These are phyloP conservation scores for Brassica rapa DNA, from an alignment of 345 rosid genomes.

Conservation along the genomic window DNA sequence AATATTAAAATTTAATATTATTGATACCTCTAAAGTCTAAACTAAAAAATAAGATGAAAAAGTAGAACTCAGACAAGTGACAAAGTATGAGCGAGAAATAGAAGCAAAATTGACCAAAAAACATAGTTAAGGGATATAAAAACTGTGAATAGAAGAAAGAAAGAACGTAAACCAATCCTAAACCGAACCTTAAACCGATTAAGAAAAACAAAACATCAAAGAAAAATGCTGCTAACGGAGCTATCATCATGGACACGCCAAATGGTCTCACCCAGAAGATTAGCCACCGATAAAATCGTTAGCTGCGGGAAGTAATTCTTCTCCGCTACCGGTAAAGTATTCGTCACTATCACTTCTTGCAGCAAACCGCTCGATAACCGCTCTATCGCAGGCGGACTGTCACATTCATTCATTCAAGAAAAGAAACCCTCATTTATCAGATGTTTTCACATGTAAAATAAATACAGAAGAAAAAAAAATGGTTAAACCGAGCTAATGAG, in stretches of 20 bases:
- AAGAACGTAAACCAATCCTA: conserved; percentile 11
- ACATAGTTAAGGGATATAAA: conserved; percentile 12
- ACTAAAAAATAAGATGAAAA: background rate
- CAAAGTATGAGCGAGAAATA: conserved; percentile 1
- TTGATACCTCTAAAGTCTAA: background rate
- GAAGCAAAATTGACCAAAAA: conserved; percentile 5
- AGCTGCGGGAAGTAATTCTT: conserved; percentile 80
- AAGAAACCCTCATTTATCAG: background rate
- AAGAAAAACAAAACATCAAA: conserved; percentile 30
- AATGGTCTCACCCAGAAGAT: conserved; percentile 79
- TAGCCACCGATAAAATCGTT: conserved; percentile 75
- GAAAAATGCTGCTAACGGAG: conserved; percentile 73
- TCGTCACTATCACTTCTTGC: conserved; percentile 81
- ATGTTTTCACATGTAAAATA: background rate
- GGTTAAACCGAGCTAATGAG: background rate
- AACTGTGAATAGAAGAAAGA: background rate
- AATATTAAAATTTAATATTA: background rate
- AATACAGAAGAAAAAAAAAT: background rate
- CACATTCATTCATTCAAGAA: conserved; percentile 10
- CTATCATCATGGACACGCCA: conserved; percentile 91
- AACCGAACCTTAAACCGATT: background rate
- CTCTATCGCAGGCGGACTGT: conserved; percentile 86
- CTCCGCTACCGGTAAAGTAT: conserved; percentile 69
- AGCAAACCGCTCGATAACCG: conserved; percentile 74
- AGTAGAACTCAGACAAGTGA: background rate